Conservation (phyloP, 2,329 filamentous ascomycete species). For the Phialemoniopsis sp. region DNA sequence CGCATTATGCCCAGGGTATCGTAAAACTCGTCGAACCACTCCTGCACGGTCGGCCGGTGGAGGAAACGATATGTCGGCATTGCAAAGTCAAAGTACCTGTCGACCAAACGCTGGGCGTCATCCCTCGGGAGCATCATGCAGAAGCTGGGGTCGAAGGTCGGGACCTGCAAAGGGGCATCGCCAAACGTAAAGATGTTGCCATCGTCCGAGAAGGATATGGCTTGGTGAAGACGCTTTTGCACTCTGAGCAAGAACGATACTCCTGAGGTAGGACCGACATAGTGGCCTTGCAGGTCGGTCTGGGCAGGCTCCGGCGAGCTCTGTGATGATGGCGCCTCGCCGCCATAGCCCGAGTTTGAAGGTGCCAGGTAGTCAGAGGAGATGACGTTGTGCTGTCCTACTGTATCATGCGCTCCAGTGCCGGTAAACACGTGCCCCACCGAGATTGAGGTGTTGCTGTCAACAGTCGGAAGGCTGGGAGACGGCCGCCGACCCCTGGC, state of each 20-base stretch:
- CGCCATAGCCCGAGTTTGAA: background rate
- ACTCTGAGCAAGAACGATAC: conserved; percentile 45
- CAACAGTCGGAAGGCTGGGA: conserved; percentile 15
- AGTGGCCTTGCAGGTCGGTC: conserved; percentile 39
- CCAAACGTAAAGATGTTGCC: conserved; percentile 42
- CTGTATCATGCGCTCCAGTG: conserved; percentile 5
- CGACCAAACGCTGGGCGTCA: conserved; percentile 16
- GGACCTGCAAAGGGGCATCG: conserved; percentile 25
- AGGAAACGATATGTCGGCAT: conserved; percentile 30
- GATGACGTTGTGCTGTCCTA: background rate
- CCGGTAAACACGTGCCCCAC: conserved; percentile 4
- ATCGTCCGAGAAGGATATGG: conserved; percentile 26
- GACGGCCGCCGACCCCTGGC: conserved; percentile 38
- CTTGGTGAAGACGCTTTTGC: conserved; percentile 41
- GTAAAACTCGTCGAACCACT: conserved; percentile 36
- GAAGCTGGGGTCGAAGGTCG: conserved; percentile 28
- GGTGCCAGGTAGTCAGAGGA: background rate
- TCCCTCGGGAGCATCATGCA: conserved; percentile 28
- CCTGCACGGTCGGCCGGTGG: conserved; percentile 27
- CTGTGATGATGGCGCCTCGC: conserved; percentile 19
- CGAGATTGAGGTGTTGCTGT: conserved; percentile 1
- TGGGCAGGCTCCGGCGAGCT: conserved; percentile 40
- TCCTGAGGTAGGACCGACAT: conserved; percentile 40
- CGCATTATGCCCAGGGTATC: conserved; percentile 31
- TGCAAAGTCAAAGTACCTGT: conserved; percentile 29